Base-by-base conservation (phyloP, 2,329 filamentous ascomycete species). In the Fusarium sp. region DNA sequence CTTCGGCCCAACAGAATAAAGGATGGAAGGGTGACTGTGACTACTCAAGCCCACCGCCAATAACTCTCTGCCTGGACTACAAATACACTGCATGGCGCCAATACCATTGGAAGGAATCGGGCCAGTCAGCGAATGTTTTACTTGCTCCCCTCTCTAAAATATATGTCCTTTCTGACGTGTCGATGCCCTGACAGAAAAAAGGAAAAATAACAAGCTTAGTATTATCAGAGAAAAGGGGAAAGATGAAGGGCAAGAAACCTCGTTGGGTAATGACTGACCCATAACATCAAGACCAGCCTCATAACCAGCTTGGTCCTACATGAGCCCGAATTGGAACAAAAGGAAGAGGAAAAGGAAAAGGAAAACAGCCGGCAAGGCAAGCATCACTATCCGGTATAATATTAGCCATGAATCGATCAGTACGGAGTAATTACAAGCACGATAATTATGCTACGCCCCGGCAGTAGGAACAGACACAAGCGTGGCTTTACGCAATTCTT, bases 141-240 rank as follows among this genome's bases (percentile, higher is more conserved):
- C 44, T 45, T 52, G 59, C 33, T 64, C 20, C 17, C 32, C 30
- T 60, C 43, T 57, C 33, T 40, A 61, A 65, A 57, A 58, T 51
- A 32, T 25, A 41, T 52, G 39, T 41, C 19, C 41, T 48, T 58
- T 62, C 56, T 71, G 71, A 69, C 67, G 72, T 53, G 64, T 67
- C 65, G 64, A 56, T 32, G 41, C 40, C 32, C 14, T 11, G 19
- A 52, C 25, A 22, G 8, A 43, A 27, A 40, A 48, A 58, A 25
- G 8, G 13, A 15, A 33, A 32, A 33, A 33, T 14, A 15, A 15
- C 10, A 30, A 30, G 9, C 6, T 13, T 11, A 30, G 10, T 2
- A 13, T 13, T 1, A 30, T 30, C 11, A 13, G 27, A 50, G 50
- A 43, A 50, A 59, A 54, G 43, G 54, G 54, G 17, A 25, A 32